Percentiles rank a stretch among this genome's conserved stretches.
Conservation (phyloP, 2,329 filamentous ascomycete genomes). For the Calonectria pseudoreteaudii region DNA sequence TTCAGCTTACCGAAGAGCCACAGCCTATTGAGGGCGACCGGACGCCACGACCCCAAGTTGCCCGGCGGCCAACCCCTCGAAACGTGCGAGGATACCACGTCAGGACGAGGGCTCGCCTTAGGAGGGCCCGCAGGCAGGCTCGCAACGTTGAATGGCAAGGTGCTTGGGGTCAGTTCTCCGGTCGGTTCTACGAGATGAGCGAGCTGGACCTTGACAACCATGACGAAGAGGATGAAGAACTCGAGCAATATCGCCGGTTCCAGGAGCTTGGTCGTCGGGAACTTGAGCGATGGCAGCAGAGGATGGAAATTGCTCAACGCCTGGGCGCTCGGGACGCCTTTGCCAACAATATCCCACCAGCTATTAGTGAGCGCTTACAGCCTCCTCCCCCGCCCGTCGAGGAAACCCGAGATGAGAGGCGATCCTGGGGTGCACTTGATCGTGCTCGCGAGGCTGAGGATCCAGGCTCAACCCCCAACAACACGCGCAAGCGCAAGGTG, state of each 20-base stretch:
- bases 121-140: constrained; percentile 68
- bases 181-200: constrained; percentile 69
- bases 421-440: constrained; percentile 92
- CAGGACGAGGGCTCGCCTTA: constrained; percentile 69
- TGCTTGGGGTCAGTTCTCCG: constrained; percentile 78
- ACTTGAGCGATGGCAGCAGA: constrained; percentile 83
- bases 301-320: constrained; percentile 83
- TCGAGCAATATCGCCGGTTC: constrained; percentile 65
- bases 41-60: constrained; percentile 45
- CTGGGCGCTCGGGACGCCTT: constrained; percentile 82
- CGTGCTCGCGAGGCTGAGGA: constrained; percentile 79
- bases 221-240: constrained; percentile 77
- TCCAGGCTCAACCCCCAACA: constrained; percentile 58
- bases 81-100: constrained; percentile 51
- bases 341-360: constrained; percentile 67
- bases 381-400: constrained; percentile 66
- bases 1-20: constrained; percentile 51
- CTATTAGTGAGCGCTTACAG: constrained; percentile 72
- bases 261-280: constrained; percentile 69
- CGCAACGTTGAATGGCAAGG: constrained; percentile 90
- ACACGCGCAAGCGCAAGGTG: constrained; percentile 78
- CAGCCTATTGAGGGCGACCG: constrained; percentile 48
- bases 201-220: constrained; percentile 56
- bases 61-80: constrained; percentile 48
- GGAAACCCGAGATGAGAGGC: constrained; percentile 83